Base-by-base conservation (phyloP, 2,329 filamentous ascomycete genomes). In the Penicillium digitatum region DNA sequence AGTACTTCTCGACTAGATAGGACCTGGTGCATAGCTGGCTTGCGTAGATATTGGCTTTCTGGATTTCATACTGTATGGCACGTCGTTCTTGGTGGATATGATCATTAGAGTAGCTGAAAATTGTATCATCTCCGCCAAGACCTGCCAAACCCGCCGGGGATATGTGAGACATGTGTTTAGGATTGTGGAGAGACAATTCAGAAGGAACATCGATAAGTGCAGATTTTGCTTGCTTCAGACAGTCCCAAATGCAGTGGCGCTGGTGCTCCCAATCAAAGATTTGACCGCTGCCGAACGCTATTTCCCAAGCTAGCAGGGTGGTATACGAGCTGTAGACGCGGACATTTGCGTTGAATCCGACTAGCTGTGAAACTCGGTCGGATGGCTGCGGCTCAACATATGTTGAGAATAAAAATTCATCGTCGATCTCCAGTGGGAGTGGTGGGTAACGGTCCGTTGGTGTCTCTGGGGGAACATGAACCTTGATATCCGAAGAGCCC, bases 41-140 rank as follows among this genome's bases (percentile, higher is more conserved):
- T 2, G 87, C 85, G 67, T 93, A 90, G 37, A 96, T 89, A 70
- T 95, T 95, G 7, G 90, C 89, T 69, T 95, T 95, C 70, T 95
- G 90, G 29, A 96, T 94, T 73, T 95, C 91, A 62, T 87, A 90
- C 68, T 94, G 89, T 5, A 91, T 75, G 5, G 66, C 61, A 11
- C 69, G 71, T 27, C 66, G 66, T 47, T 69, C 63, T 20, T 59
- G 63, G 16, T 62, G 37, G 10, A 62, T 60, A 11, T 63, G 59
- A 16, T 67, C 66, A 35, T 65, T 61, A 0, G 73, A 76, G 0
- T 64, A 65, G 29, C 53, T 58, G 29, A 61, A 64, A 1, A 64
- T 44, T 8, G 62, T 57, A 5, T 62, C 62, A 39, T 62, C 59
- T 52, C 55, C 54, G 6, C 53, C 55, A 39, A 59, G 40, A 16